Base-by-base conservation (phyloP, 345 rosid species). In the Brassica rapa region DNA sequence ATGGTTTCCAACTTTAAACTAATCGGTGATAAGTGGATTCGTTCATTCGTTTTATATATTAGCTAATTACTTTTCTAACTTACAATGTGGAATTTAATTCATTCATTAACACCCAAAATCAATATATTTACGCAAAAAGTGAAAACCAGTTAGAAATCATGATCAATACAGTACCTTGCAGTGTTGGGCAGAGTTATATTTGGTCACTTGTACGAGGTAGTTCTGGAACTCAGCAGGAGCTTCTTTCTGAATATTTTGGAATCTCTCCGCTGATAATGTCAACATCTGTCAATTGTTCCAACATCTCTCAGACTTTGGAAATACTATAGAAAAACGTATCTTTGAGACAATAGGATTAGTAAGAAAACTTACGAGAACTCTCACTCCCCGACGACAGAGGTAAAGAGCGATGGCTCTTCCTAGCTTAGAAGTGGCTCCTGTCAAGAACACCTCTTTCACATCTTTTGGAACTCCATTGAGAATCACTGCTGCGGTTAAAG, bases 391-490 rank as follows among this genome's bases (percentile, higher is more conserved):
- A 35, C 79, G 88, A 83, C 97, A 91, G 14, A 96, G 99, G 74
- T 96, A 89, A 29, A 96, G 98, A 10, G 98, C 96, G 67, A 96
- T 90, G 29, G 98, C 99, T 84, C 99, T 81, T 49, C 99, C 99
- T 8, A 96, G 94, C 85, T 96, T 96, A 69, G 99, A 96, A 85
- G 99, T 96, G 41, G 98, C 98, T 71, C 99, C 99, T 0, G 97
- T 87, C 77, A 96, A 76, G 83, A 96, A 93, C 53, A 96, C 97
- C 78, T 93, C 97, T 72, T 85, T 77, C 8, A 90, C 94, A 46
- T 93, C 95, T 60, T 83, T 69, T 0, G 91, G 89, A 43, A 96
- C 77, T 51, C 90, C 98, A 63, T 93, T 75, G 23, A 96, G 90
- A 80, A 96, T 93, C 27, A 96, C 99, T 2, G 97, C 99, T 14